Evolutionary conservation across 2,329 filamentous ascomycete species (phyloP).

Genomic region (Fusarium domesticum): DNA sequence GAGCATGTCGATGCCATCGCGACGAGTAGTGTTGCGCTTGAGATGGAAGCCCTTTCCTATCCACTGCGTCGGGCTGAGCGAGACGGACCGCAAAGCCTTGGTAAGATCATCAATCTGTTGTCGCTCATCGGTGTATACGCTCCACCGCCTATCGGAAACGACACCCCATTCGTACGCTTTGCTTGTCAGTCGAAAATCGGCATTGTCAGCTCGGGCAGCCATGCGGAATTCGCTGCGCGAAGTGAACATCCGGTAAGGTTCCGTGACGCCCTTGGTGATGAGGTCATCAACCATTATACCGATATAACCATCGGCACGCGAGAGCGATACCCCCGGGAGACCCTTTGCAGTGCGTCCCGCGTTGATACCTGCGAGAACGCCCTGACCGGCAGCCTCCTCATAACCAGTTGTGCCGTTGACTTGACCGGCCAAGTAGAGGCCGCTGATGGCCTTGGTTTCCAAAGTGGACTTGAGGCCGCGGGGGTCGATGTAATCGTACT

Average conservation of each 20-base stretch:
- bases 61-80: conserved; percentile 64
- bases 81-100: conserved; percentile 55
- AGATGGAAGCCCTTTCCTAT: conserved; percentile 65
- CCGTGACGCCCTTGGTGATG: conserved; percentile 91
- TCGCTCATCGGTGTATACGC: conserved; percentile 61
- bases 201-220: conserved; percentile 88
- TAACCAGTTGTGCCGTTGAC: conserved; percentile 99
- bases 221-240: conserved; percentile 93
- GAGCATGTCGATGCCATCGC: conserved; percentile 77
- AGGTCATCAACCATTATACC: conserved; percentile 99
- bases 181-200: conserved; percentile 79
- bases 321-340: conserved; percentile 64
- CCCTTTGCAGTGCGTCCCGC: conserved; percentile 76
- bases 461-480: conserved; percentile 82
- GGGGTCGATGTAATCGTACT: conserved; percentile 98
- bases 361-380: conserved; percentile 88
- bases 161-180: conserved; percentile 75
- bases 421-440: conserved; percentile 89
- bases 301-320: conserved; percentile 88
- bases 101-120: conserved; percentile 66
- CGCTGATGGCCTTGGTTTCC: conserved; percentile 87
- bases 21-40: conserved; percentile 61
- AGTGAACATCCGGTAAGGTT: conserved; percentile 98
- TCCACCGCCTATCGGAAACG: conserved; percentile 77
- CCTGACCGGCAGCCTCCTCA: conserved; percentile 94